Conservation (phyloP, 2,329 filamentous ascomycete species). For the Colletotrichum lindemuthianum region DNA sequence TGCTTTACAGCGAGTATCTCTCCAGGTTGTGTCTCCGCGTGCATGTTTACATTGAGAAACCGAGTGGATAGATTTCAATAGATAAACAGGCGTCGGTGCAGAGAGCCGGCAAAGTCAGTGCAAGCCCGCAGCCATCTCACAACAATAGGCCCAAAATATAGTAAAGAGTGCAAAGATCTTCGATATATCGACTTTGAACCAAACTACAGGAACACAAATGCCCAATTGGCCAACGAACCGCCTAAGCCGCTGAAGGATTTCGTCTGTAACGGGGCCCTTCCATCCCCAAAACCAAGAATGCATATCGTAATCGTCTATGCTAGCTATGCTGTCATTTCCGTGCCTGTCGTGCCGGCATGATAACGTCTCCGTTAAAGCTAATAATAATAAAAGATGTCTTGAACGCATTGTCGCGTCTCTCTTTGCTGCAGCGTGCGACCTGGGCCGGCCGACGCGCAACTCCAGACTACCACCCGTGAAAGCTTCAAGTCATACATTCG, state of each 20-base stretch:
- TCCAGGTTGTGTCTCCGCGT: not conserved
- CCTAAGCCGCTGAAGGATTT: constrained; percentile 12
- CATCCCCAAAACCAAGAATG: constrained; percentile 23
- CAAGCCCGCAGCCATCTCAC: not conserved
- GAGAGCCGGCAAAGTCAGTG: too few species aligned
- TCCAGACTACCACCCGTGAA: constrained; percentile 28
- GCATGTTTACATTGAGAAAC: too few species aligned
- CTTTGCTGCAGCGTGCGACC: constrained; percentile 28
- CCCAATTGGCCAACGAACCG: constrained; percentile 25
- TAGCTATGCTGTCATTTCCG: constrained; percentile 36
- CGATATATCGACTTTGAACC: constrained; percentile 27
- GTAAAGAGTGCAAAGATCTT: constrained; percentile 21
- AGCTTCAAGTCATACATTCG: constrained; percentile 38
- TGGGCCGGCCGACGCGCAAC: constrained; percentile 21
- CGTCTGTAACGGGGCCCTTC: constrained; percentile 8
- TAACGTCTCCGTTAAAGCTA: constrained; percentile 28
- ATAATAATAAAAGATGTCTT: constrained; percentile 21
- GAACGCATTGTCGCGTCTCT: constrained; percentile 31
- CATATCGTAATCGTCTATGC: constrained; percentile 35
- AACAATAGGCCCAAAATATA: not conserved
- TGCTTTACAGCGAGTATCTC: not conserved
- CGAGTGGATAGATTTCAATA: too few species aligned
- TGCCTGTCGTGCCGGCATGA: constrained; percentile 36
- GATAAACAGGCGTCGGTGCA: too few species aligned
- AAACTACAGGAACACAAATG: constrained; percentile 30